Evolutionary conservation across 2,329 filamentous ascomycete species (phyloP), one percentile per base, ranked within the genome.

Genomic region (Xylaria sp.): DNA sequence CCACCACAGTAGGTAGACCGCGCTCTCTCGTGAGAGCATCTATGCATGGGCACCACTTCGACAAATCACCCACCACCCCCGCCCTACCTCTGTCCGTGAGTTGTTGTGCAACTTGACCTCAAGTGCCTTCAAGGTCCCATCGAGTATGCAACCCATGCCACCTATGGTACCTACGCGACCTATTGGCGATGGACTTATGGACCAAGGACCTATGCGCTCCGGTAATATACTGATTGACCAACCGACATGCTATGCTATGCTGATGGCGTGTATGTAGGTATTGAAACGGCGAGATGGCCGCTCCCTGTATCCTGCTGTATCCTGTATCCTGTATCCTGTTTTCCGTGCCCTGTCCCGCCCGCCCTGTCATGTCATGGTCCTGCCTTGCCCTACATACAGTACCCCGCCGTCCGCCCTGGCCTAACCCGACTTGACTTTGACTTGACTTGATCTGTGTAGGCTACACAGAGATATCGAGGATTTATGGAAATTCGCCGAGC

Each of bases 61-160:
- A 71, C 66, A 65, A 69, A 72, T 71, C 61, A 70, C 14, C 21
- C 30, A 8, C 27, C 57, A n/a, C 24, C 12, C 14, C 59, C 42
- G 34, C 65, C 65, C 51, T 64, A 36, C 34, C 61, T 55, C 45
- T 50, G 68, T 53, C 61, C 57, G 51, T 61, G 56, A 63, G 62
- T 57, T 47, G 45, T 67, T 70, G 70, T 71, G 61, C 65, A 63
- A 70, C 68, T 67, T 48, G 63, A 67, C 47, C 62, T 67, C 61
- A 36, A 57, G 60, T 66, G 39, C 47, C 57, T 45, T 65, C 61
- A 61, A 64, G 56, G 68, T 72, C 56, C 47, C 68, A 70, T 70
- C 59, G 61, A 61, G 64, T 50, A 69, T 70, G 65, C 65, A 53
- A 65, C 63, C 57, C 59, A 61, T 47, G 59, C 59, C 34, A 57